Evolutionary conservation across 1,284 basidiomycete genomes (phyloP), one percentile per base, ranked within the genome.

Genomic region (Ceratobasidium sp.): DNA sequence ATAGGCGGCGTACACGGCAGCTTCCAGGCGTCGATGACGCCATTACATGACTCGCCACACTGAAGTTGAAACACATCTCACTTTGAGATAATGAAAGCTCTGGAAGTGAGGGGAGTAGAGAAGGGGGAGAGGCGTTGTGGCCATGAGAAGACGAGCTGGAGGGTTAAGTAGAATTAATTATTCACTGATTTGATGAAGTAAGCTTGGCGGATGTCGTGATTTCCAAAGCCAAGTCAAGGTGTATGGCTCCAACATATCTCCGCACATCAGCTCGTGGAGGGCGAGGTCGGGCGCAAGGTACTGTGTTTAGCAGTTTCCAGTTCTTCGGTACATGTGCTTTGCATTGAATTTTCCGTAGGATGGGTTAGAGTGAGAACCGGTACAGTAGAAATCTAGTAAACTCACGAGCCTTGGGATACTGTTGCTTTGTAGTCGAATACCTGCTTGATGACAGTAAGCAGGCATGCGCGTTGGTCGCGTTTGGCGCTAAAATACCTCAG

Each of bases 41-140:
- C 73, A 51, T 64, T 75, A 23, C 73, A 75, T 8, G 73, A 42
- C 35, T 75, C 73, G 23, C 73, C 73, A 20, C 73, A 75, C 17
- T 51, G 60, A 7, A 75, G 60, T 61, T 75, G 73, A 28, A 75
- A 75, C 37, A 75, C 65, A n/a, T 31, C n/a, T n/a, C n/a, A n/a
- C n/a, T n/a, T 15, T 13, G 28, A 10, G 49, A 35, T 45, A 11
- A 11, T 20, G 33, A 53, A 28, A 54, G 13, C 7, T 26, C 39
- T 8, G 20, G 23, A 23, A 23, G 7, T 23, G 28, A 28, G 26
- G 1, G 11, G 37, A 45, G 60, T 39, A 6, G 17, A 15, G 35
- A 61, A 17, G n/a, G 39, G 53, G 53, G 13, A 13, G 28, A 20
- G 20, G 54, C 33, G 8, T 20, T 58, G 4, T 11, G 28, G 28